phyloP scores from a whole-genome alignment of 352 stramenopile species.

The Phytophthora citricola region DNA sequence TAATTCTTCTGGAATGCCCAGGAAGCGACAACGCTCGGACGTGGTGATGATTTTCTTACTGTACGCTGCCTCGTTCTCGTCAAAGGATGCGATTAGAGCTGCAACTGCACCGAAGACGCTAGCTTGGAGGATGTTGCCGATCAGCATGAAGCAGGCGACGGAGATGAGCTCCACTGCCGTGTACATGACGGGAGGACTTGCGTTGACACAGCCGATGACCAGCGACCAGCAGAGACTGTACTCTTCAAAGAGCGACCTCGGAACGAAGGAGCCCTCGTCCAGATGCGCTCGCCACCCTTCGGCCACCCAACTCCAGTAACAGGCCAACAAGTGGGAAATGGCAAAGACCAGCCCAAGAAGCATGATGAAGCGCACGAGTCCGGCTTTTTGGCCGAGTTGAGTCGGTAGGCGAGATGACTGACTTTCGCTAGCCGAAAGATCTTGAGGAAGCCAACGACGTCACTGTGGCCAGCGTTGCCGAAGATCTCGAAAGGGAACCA shows the following conservation, averaged over 20 bases:
- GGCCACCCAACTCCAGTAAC: constrained; percentile 68
- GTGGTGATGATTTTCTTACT: constrained; percentile 74
- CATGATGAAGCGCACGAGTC: constrained; percentile 56
- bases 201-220: constrained; percentile 67
- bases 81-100: constrained; percentile 65
- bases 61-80: constrained; percentile 68
- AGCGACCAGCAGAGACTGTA: constrained; percentile 67
- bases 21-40: constrained; percentile 68
- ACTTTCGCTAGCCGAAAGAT: constrained; percentile 72
- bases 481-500: constrained; percentile 73
- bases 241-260: constrained; percentile 35
- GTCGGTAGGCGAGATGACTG: constrained; percentile 53
- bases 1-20: constrained; percentile 62
- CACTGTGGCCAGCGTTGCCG: constrained; percentile 30
- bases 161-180: constrained; percentile 51
- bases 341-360: constrained; percentile 60
- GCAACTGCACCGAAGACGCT: constrained; percentile 76
- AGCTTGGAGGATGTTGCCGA: constrained; percentile 69
- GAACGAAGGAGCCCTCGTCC: constrained; percentile 34
- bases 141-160: constrained; percentile 69
- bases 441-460: constrained; percentile 60
- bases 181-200: constrained; percentile 64
- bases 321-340: constrained; percentile 60
- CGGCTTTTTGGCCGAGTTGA: constrained; percentile 72
- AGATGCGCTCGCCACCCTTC: constrained; percentile 49